Conservation (phyloP, 176 grass and related monocot genomes). For the Rhynchospora tenuis region DNA sequence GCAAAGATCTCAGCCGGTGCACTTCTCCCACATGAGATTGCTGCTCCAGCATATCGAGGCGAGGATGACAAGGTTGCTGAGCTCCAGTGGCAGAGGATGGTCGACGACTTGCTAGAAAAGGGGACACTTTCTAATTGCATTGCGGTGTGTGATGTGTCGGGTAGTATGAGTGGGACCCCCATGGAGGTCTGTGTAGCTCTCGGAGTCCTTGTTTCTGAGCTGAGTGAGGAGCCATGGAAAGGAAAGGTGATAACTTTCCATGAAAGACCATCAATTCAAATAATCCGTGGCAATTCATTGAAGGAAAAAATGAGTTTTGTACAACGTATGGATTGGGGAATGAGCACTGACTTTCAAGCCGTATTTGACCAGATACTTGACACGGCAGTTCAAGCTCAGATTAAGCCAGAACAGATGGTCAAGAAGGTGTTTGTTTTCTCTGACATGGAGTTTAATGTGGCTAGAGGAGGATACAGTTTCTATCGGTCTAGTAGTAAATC, state of each 20-base stretch:
- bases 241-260: conserved; percentile 66
- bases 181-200: conserved; percentile 72
- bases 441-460: conserved; percentile 62
- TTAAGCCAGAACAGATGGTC: conserved; percentile 41
- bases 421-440: conserved; percentile 49
- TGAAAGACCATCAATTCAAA: conserved; percentile 29
- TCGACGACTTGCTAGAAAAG: conserved; percentile 40
- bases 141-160: conserved; percentile 74
- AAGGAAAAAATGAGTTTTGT: conserved; percentile 34
- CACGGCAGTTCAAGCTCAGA: conserved; percentile 19
- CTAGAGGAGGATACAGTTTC: background rate
- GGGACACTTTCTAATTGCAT: conserved; percentile 56
- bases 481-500: background rate
- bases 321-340: conserved; percentile 32
- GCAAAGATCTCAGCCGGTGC: conserved; percentile 32
- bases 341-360: conserved; percentile 48
- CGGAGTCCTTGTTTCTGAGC: conserved; percentile 66
- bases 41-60: background rate
- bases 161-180: conserved; percentile 51
- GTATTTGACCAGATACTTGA: conserved; percentile 54
- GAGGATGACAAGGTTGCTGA: conserved; percentile 32
- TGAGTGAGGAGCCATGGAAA: conserved; percentile 72
- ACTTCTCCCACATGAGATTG: conserved; percentile 36
- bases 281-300: conserved; percentile 26
- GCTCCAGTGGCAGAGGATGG: conserved; percentile 66